Evolutionary conservation across 306 rosid species (phyloP), one percentile per base, ranked within the genome.

Genomic region (Canavalia gladiata): DNA sequence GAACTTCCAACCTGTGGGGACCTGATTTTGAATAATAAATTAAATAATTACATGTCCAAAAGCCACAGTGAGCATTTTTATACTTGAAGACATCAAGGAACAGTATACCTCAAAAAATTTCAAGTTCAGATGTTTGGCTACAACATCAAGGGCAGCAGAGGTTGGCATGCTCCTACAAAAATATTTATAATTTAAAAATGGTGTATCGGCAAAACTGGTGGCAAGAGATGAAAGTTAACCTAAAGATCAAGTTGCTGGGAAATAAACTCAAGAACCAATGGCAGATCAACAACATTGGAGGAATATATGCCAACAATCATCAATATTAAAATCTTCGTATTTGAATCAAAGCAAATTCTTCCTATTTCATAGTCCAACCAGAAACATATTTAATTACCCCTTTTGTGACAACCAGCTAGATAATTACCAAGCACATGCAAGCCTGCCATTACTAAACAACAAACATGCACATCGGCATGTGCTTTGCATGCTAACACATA

Each of bases 131-230:
- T 90, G 87, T 79, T 95, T 89, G 84, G 99, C 99, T 12, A 93
- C 99, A 82, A 95, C 97, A 87, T 95, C 99, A 82, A 95, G 92
- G 87, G 99, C 99, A 82, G 99, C 99, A 43, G 99, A 95, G 81
- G 99, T 95, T 56, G 99, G 99, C 99, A 95, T 95, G 88, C 99
- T 95, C 98, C 99, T 95, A 80, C 78, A 89, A 83, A 18, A 72
- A 50, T 37, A 81, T 66, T 70, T 72, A 33, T 64, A 46, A 70
- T 49, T 76, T 49, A 51, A 68, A 72, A 78, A 59, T 54, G 62
- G 56, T 42, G 62, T 67, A 52, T 63, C 18, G 37, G 45, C 46
- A 62, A 80, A 71, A 42, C 47, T 43, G 67, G 68, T 41, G 70
- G 57, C 5, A 30, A 35, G 58, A 75, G 25, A 41, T 45, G 33